phyloP scores from a whole-genome alignment of 2,329 filamentous ascomycete genomes.

The Aspergillus sojae region DNA sequence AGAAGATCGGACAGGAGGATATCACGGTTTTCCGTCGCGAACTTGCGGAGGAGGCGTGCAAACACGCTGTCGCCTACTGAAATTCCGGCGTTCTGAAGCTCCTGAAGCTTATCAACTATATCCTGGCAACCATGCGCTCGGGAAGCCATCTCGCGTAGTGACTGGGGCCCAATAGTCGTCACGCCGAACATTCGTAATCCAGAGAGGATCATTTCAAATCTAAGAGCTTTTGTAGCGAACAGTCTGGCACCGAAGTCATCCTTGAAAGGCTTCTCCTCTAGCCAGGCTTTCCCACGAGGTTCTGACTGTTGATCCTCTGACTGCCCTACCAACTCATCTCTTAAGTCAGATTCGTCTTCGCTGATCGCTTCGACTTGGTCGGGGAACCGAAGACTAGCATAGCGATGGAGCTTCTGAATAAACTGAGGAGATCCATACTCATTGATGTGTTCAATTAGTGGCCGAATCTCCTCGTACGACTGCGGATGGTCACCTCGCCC shows the following conservation, averaged over 20 bases:
- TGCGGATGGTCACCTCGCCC: conserved; percentile 46
- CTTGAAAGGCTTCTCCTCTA: conserved; percentile 55
- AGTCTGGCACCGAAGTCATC: conserved; percentile 76
- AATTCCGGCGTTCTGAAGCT: conserved; percentile 66
- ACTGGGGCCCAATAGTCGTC: conserved; percentile 71
- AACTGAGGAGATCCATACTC: conserved; percentile 32
- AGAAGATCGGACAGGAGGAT: conserved; percentile 56
- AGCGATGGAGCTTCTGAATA: conserved; percentile 25
- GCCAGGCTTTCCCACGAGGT: conserved; percentile 7
- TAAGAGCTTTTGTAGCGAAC: conserved; percentile 76
- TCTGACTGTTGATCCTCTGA: neutral
- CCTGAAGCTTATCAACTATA: conserved; percentile 61
- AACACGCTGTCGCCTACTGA: conserved; percentile 66
- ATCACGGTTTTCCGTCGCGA: conserved; percentile 62
- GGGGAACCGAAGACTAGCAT: conserved; percentile 23
- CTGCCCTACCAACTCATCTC: neutral
- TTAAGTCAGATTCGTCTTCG: conserved; percentile 13
- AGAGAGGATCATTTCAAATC: conserved; percentile 71
- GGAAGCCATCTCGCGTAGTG: conserved; percentile 75
- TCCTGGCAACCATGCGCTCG: conserved; percentile 61
- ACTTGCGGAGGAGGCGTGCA: conserved; percentile 63
- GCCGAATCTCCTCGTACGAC: conserved; percentile 39
- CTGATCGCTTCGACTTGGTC: conserved; percentile 9
- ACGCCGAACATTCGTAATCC: conserved; percentile 72
- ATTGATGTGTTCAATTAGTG: conserved; percentile 44